phyloP scores from a whole-genome alignment of 805 yeast genomes.

The Pichia kluyveri region DNA sequence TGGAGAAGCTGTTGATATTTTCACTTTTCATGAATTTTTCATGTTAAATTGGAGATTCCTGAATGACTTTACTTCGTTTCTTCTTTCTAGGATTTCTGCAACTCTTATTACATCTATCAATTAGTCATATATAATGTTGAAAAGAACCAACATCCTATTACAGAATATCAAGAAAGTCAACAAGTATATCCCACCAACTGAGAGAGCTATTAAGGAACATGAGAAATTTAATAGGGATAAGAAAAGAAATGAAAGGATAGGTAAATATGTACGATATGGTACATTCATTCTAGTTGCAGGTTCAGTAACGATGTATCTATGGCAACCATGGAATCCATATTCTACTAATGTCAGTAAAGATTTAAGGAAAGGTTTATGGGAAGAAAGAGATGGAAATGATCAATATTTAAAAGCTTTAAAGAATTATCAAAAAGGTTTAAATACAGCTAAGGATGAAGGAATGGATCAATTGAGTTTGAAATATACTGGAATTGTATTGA shows the following conservation, averaged over 20 bases:
- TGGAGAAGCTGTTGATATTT: too few relatives aligned
- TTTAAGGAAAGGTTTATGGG: constrained; percentile 72
- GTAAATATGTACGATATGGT: constrained; percentile 10
- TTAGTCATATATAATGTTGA: background rate
- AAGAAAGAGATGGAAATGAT: constrained; percentile 60
- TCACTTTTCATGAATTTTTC: too few relatives aligned
- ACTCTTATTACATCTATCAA: background rate
- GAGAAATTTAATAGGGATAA: constrained; percentile 7
- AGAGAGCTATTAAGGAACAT: constrained; percentile 7
- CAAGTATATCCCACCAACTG: constrained; percentile 10
- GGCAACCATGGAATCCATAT: constrained; percentile 30
- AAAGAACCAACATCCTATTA: background rate
- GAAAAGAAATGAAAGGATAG: constrained; percentile 9
- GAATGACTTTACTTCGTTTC: too few relatives aligned
- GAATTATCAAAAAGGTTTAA: constrained; percentile 66
- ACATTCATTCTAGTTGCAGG: constrained; percentile 13
- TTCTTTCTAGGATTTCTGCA: too few relatives aligned
- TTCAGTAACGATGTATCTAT: constrained; percentile 16
- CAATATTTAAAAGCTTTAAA: constrained; percentile 63
- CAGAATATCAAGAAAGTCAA: background rate
- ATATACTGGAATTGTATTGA: constrained; percentile 85
- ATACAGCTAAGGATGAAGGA: constrained; percentile 45
- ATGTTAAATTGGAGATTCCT: too few relatives aligned
- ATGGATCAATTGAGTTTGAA: constrained; percentile 61
- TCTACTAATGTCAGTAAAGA: constrained; percentile 49